Evolutionary conservation across 352 stramenopile species (phyloP).

Genomic region (Globisporangium splendens): DNA sequence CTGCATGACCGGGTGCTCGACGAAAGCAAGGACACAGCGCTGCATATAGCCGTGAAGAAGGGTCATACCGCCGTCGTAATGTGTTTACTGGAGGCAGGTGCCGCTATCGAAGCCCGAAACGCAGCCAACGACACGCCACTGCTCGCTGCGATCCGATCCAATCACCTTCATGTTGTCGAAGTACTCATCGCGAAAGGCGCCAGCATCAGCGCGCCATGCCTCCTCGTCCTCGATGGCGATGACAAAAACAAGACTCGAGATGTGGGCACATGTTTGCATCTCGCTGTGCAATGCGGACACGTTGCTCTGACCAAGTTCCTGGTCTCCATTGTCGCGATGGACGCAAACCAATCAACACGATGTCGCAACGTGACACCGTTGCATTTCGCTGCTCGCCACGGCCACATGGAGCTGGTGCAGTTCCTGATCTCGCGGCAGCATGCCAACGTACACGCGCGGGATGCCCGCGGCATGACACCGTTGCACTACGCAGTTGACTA

Average conservation of each 20-base stretch:
- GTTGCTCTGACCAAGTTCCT: constrained; percentile 21
- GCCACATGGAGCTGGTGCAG: constrained; percentile 18
- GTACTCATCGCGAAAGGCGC: constrained; percentile 29
- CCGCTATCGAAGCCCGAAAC: constrained; percentile 24
- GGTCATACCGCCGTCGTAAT: constrained; percentile 22
- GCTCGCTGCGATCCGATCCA: constrained; percentile 24
- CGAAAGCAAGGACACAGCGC: constrained; percentile 24
- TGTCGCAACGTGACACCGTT: constrained; percentile 10
- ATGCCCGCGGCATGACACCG: constrained; percentile 33
- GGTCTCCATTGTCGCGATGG: constrained; percentile 16
- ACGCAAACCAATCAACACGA: constrained; percentile 15
- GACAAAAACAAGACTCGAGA: neutral
- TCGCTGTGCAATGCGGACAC: constrained; percentile 28
- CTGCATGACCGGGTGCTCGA: constrained; percentile 15
- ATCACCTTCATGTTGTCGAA: constrained; percentile 32
- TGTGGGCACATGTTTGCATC: constrained; percentile 26
- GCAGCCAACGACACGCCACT: constrained; percentile 29
- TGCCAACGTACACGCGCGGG: constrained; percentile 16
- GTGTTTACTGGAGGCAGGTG: constrained; percentile 28
- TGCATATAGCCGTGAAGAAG: constrained; percentile 34
- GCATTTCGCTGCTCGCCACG: constrained; percentile 19
- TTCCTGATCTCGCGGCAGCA: constrained; percentile 23
- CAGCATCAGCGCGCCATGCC: constrained; percentile 12
- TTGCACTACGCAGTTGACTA: constrained; percentile 38
- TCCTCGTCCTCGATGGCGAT: neutral